Evolutionary conservation across 2,329 filamentous ascomycete species (phyloP).

Genomic region (Chaetomium strumarium): DNA sequence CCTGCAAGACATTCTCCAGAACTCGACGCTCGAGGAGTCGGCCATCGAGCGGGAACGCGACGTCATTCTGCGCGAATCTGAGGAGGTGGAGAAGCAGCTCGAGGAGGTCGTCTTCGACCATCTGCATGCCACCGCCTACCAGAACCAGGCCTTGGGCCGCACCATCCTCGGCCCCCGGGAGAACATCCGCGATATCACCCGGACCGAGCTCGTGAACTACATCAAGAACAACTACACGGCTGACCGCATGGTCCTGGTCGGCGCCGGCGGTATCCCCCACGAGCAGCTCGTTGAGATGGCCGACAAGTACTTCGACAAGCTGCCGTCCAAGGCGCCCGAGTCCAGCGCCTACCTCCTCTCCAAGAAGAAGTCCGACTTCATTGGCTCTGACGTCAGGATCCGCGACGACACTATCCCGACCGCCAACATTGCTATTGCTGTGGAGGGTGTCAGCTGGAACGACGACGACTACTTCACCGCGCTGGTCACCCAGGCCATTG

Average conservation of each 20-base stretch:
- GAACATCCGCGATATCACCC: conserved; percentile 95
- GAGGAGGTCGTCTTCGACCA: conserved; percentile 99
- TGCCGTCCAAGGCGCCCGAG: conserved; percentile 70
- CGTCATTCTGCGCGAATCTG: conserved; percentile 96
- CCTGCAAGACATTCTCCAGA: conserved; percentile 96
- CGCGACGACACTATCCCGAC: conserved; percentile 94
- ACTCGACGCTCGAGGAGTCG: conserved; percentile 91
- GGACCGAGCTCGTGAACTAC: conserved; percentile 86
- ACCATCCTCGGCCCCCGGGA: conserved; percentile 96
- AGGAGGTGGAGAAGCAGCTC: conserved; percentile 99
- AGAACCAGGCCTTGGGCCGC: conserved; percentile 90
- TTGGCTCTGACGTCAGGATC: conserved; percentile 92
- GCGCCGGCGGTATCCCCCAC: conserved; percentile 89
- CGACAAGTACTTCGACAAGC: conserved; percentile 84
- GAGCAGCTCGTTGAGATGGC: conserved; percentile 90
- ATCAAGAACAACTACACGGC: conserved; percentile 99
- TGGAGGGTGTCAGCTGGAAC: conserved; percentile 99
- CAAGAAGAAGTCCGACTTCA: conserved; percentile 88
- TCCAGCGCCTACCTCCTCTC: conserved; percentile 69
- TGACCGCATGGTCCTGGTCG: conserved; percentile 98
- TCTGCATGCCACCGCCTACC: conserved; percentile 95
- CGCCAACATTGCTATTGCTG: conserved; percentile 95
- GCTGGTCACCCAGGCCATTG: conserved; percentile 94
- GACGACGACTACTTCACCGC: conserved; percentile 99
- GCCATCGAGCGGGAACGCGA: conserved; percentile 97